Evolutionary conservation across 345 rosid species (phyloP).

Genomic region (Linum usitatissimum): DNA sequence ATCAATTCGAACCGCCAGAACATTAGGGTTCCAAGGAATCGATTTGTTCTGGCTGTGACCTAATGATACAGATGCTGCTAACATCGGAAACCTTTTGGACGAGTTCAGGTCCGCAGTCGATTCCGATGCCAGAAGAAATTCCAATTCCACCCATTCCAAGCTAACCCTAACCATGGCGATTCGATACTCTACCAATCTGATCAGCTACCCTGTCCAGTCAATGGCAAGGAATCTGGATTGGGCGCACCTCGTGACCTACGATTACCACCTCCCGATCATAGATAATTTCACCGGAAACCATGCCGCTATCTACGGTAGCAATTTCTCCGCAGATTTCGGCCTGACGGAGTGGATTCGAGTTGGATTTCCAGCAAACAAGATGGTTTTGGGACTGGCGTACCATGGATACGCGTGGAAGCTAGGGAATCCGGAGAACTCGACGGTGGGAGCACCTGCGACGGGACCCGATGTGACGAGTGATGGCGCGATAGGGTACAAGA

Average conservation of each 20-base stretch:
- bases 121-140: not conserved
- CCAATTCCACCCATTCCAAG: not conserved
- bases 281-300: conserved; percentile 11
- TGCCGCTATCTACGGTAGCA: conserved; percentile 14
- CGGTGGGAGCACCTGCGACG: conserved; percentile 14
- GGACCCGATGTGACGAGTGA: conserved; percentile 5
- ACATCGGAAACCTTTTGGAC: not conserved
- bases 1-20: conserved; percentile 20
- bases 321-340: conserved; percentile 10
- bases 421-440: not conserved
- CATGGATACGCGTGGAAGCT: conserved; percentile 30
- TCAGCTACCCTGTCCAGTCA: conserved; percentile 16
- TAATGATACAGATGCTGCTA: not conserved
- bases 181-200: not conserved
- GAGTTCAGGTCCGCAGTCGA: conserved; percentile 3
- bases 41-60: conserved; percentile 16
- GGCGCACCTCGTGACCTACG: conserved; percentile 15
- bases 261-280: conserved; percentile 11
- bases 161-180: conserved; percentile 16
- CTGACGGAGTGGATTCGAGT: conserved; percentile 3
- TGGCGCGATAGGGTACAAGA: conserved; percentile 21
- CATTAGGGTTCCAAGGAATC: conserved; percentile 22
- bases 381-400: conserved; percentile 27
- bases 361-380: conserved; percentile 9
- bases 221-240: conserved; percentile 15